Evolutionary conservation across 2,329 filamentous ascomycete genomes (phyloP).

Genomic region (Teratosphaeria nubilosa): DNA sequence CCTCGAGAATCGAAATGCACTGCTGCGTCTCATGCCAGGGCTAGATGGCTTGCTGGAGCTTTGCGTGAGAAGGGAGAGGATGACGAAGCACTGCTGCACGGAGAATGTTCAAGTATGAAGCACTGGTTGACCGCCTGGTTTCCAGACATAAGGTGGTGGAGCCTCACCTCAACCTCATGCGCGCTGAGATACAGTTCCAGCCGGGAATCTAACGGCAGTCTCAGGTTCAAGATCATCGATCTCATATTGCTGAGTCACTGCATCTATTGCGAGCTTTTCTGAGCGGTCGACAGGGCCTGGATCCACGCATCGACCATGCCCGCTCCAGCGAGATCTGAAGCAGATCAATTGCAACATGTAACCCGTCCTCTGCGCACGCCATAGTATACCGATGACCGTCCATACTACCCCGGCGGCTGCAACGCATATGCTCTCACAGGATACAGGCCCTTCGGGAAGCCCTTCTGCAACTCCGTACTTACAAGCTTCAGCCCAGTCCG

Average conservation of each 20-base stretch:
- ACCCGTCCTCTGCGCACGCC: not conserved
- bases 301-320: not conserved
- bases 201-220: too few relatives aligned
- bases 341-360: not conserved
- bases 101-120: too few relatives aligned
- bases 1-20: not conserved
- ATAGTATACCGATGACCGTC: not conserved
- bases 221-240: too few relatives aligned
- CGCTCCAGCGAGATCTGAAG: not conserved
- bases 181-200: too few relatives aligned
- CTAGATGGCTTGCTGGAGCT: not conserved
- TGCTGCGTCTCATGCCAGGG: not conserved
- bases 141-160: too few relatives aligned
- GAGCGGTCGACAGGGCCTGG: too few relatives aligned
- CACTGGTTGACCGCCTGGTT: too few relatives aligned
- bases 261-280: too few relatives aligned
- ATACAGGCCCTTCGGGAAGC: constrained; percentile 58
- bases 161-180: too few relatives aligned
- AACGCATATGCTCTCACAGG: constrained; percentile 73
- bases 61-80: not conserved
- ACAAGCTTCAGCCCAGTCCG: constrained; percentile 59
- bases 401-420: constrained; percentile 35
- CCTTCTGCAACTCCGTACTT: constrained; percentile 60
- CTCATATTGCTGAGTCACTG: too few relatives aligned
- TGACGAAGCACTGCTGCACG: too few relatives aligned